Evolutionary conservation across 306 rosid species (phyloP).

Genomic region (Gleditsia sinensis): DNA sequence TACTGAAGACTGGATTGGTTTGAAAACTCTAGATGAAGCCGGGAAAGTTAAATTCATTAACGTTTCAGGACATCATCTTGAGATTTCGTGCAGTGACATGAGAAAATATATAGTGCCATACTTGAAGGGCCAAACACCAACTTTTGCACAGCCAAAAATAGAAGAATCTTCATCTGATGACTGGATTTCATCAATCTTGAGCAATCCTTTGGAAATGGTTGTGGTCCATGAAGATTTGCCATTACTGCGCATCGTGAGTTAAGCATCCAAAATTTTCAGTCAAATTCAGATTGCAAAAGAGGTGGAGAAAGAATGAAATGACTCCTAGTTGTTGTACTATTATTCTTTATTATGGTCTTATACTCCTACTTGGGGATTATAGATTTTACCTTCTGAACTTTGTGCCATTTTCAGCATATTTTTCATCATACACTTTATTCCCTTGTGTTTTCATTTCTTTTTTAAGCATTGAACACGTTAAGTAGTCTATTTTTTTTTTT

Average conservation of each 20-base stretch:
- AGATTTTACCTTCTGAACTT: no score
- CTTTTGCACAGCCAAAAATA: slow-evolving; percentile 20
- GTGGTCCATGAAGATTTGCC: slow-evolving; percentile 15
- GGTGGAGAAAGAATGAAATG: background rate
- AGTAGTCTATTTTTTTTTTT: no score
- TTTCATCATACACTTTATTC: no score
- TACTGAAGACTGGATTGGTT: slow-evolving; percentile 53
- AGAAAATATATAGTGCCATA: slow-evolving; percentile 40
- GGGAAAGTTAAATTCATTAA: slow-evolving; percentile 55
- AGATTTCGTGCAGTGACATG: slow-evolving; percentile 38
- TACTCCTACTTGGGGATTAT: no score
- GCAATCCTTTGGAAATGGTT: slow-evolving; percentile 20
- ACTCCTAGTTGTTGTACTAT: background rate
- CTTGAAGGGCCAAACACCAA: slow-evolving; percentile 41
- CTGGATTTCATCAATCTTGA: slow-evolving; percentile 36
- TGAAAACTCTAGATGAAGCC: slow-evolving; percentile 49
- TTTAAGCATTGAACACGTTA: no score
- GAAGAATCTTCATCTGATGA: slow-evolving; percentile 16
- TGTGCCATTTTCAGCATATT: no score
- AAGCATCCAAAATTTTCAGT: background rate
- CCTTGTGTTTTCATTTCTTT: no score
- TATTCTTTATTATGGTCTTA: background rate
- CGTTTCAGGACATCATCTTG: slow-evolving; percentile 45
- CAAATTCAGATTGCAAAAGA: background rate
- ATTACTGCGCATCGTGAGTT: slow-evolving; percentile 1